Base-by-base conservation (phyloP, 2,329 filamentous ascomycete genomes). In the Cercospora canescens region DNA sequence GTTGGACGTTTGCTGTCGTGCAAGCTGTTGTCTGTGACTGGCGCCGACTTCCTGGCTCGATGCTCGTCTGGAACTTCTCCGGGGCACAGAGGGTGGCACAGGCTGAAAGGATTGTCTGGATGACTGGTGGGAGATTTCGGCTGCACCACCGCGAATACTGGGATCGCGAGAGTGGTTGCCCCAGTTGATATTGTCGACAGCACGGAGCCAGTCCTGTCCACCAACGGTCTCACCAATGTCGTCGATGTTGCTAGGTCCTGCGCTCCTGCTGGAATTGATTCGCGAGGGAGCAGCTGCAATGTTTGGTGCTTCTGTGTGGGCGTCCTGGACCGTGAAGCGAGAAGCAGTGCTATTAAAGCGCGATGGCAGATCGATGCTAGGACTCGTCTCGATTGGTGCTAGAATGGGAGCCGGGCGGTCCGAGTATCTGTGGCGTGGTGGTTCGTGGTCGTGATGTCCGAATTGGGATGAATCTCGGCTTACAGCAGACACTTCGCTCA, bases 341-440 rank as follows among this genome's bases (percentile, higher is more conserved):
- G 64, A 62, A 58, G 66, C 70, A 58, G 39, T 69, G 1, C 73
- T 75, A 61, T 71, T 70, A 66, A 74, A 77, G 54, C 74, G 70
- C n/a, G 71, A 73, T 11, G 75, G 75, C 18, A 77, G 58, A 35
- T 76, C 73, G 16, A 77, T 69, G 26, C 66, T 68, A 21, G 74
- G 74, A 14, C 73, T 68, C 2, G 61, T 39, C n/a, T 74, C 71
- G 12, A 77, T 75, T 7, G 74, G 74, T 7, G 67, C 72, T 2
- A 77, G 70, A 8, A 69, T 70, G 3, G 74, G 73, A 8, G 70
- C 61, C 18, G 70, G 70, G 57, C 66, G 64, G 59, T 73, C 68
- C 11, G 69, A 68, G 61, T 70, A 69, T 24, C 67, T 63, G 8
- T 30, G 32, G 24, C 39, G 58, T 6, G 34, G 54, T 18, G 37